Base-by-base conservation (phyloP, 768 basidiomycete species). In the Podaxis sp. region DNA sequence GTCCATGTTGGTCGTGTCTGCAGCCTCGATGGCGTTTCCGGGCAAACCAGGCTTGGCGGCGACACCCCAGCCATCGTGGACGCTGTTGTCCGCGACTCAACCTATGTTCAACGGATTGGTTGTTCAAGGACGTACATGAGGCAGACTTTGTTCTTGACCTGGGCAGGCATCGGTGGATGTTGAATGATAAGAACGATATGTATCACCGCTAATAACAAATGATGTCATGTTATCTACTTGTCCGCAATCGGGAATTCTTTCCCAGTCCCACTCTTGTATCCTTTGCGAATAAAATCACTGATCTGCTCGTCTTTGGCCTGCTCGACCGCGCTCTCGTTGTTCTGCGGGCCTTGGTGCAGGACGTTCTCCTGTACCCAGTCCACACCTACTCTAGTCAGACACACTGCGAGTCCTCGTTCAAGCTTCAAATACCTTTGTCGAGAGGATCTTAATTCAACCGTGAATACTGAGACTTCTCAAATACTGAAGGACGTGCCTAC, bases 61-160 rank as follows among this genome's bases (percentile, higher is more conserved):
- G 66, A 95, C 80, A 59, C 95, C 95, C 95, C 95, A 98, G 23
- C 95, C 95, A 78, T 98, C 95, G 79, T 98, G 95, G 36, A 98
- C 93, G 69, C 89, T 93, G 64, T 25, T 5, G 42, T 16, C 59
- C 36, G 18, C 25, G 11, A 27, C 37, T 54, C 23, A 40, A 40
- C 18, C 3, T n/a, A 28, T 27, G 11, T 18, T 13, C 13, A 6
- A 1, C 10, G 3, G 32, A 16, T 23, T 18, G 7, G 32, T 32
- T 9, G 7, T 25, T 14, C 10, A 52, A 42, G 21, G 28, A 67
- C 87, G 68, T 72, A 91, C 93, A 95, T 94, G 63, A 95, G 80
- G 73, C 93, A 95, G 74, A 95, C 89, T 78, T 93, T 95, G 80
- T 93, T 86, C 75, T 90, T 90, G 55, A 89, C 82, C 69, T 84